These are phyloP conservation scores for Corylus avellana DNA, from an alignment of 306 rosid species.

Conservation along the genomic window DNA sequence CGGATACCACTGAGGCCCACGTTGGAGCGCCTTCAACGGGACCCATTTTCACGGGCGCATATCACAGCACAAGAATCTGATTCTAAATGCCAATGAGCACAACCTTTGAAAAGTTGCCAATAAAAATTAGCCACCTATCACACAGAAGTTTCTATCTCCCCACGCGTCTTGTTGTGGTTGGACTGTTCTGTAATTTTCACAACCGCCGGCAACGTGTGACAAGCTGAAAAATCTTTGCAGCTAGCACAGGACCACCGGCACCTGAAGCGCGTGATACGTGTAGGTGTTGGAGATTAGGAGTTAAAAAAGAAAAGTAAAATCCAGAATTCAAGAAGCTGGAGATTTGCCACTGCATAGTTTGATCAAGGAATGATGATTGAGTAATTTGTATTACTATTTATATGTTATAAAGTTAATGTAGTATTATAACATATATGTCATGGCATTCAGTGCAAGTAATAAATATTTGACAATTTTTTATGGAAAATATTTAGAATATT, in stretches of 20 bases:
- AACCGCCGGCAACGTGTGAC: neutral
- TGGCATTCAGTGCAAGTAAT: neutral
- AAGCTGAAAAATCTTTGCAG: neutral
- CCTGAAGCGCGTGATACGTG: conserved; percentile 33
- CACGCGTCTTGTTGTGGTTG: conserved; percentile 28
- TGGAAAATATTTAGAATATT: no score
- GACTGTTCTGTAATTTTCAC: neutral
- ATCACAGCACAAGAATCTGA: neutral
- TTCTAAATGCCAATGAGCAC: neutral
- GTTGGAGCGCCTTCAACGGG: conserved; percentile 40
- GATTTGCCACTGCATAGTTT: neutral
- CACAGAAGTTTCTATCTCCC: no score
- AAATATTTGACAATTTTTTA: no score
- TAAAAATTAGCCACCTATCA: neutral
- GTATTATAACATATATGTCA: no score
- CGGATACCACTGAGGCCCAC: conserved; percentile 46
- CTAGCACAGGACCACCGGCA: conserved; percentile 18
- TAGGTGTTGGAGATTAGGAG: neutral
- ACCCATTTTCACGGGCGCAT: conserved; percentile 36
- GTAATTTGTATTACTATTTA: no score
- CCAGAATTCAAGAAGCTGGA: neutral
- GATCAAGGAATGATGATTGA: neutral
- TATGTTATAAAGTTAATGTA: no score
- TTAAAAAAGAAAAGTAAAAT: no score
- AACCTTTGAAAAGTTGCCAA: neutral